Evolutionary conservation across 2,329 filamentous ascomycete genomes (phyloP).

Genomic region (Penicillium sp.): DNA sequence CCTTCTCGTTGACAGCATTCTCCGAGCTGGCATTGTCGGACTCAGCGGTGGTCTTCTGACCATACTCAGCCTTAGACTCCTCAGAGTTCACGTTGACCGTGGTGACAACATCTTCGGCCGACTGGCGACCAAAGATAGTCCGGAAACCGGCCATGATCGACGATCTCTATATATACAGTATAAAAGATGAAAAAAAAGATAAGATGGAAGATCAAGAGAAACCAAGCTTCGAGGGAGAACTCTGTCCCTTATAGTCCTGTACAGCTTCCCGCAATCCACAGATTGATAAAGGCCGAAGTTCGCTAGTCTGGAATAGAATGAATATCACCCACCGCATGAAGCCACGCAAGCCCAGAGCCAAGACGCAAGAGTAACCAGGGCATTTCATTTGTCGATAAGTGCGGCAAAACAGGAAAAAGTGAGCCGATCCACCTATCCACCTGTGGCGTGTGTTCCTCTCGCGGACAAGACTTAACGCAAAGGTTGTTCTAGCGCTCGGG

Average conservation of each 20-base stretch:
- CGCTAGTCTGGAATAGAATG: not conserved
- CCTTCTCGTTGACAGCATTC: not conserved
- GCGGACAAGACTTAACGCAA: not conserved
- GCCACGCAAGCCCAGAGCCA: slow-evolving; percentile 1
- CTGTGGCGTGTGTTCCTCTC: not conserved
- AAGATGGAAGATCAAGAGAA: not conserved
- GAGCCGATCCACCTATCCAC: not conserved
- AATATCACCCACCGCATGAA: not conserved
- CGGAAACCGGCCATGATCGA: slow-evolving; percentile 3
- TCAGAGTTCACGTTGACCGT: not conserved
- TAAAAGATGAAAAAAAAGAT: not conserved
- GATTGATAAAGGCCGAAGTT: slow-evolving; percentile 8
- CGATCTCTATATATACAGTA: not conserved
- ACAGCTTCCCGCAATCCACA: not conserved
- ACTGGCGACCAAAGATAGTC: slow-evolving; percentile 2
- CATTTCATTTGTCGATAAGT: not conserved
- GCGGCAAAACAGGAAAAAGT: not conserved
- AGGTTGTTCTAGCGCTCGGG: not conserved
- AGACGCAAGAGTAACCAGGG: not conserved
- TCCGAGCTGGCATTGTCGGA: not conserved
- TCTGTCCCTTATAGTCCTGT: slow-evolving; percentile 3
- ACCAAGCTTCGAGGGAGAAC: not conserved
- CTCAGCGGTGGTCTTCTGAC: not conserved
- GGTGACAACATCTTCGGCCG: not conserved
- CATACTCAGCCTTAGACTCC: not conserved